Percentiles rank a stretch among this genome's conserved stretches.
Evolutionary conservation across 2,329 filamentous ascomycete species (phyloP).

Genomic region (Apiospora hydei): DNA sequence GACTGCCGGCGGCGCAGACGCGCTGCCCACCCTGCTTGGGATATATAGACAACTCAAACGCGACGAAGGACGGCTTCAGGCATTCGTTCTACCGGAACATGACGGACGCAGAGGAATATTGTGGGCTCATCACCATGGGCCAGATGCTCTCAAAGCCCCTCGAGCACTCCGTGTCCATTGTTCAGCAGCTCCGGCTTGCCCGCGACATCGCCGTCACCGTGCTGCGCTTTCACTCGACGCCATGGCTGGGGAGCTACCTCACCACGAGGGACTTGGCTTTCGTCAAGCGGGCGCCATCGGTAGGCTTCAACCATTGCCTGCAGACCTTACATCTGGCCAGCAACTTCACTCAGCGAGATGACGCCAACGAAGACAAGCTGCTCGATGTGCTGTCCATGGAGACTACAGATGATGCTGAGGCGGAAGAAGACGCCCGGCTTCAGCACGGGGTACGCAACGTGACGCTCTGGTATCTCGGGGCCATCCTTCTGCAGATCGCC

Average conservation of each 20-base stretch:
- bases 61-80: neutral
- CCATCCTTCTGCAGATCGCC: neutral
- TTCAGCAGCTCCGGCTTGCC: neutral
- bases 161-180: neutral
- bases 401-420: too few species aligned
- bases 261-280: too few species aligned
- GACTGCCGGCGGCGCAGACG: too few species aligned
- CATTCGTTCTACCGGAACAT: neutral
- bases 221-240: neutral
- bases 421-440: neutral
- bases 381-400: too few species aligned
- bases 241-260: neutral
- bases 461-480: neutral
- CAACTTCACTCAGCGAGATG: too few species aligned
- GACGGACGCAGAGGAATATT: neutral
- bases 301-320: neutral
- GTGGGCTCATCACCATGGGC: too few species aligned
- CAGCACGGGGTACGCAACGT: neutral
- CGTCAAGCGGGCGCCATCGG: too few species aligned
- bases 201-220: neutral
- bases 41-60: neutral
- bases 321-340: neutral
- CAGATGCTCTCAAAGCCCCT: neutral
- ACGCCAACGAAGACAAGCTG: too few species aligned
- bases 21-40: neutral